Conservation (phyloP, 2,329 filamentous ascomycete genomes). For the Metarhizium anisopliae region DNA sequence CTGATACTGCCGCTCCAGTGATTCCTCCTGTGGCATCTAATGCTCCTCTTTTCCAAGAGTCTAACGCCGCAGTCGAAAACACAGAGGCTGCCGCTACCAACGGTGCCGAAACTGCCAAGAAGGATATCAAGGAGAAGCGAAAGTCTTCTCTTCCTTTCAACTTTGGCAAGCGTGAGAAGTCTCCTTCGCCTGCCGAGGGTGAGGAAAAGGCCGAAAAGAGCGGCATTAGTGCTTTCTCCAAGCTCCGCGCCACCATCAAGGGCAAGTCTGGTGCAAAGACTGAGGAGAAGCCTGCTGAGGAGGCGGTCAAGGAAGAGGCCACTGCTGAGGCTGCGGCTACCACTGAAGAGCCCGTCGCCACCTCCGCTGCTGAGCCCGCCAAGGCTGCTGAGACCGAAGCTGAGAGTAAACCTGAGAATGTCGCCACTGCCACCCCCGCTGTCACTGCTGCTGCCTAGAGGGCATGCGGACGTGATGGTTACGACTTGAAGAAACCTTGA, state of each 20-base stretch:
- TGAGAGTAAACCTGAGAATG: conserved; percentile 32
- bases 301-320: conserved; percentile 23
- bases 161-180: conserved; percentile 69
- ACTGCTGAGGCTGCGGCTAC: conserved; percentile 20
- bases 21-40: conserved; percentile 51
- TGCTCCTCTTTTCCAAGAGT: conserved; percentile 49
- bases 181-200: conserved; percentile 49
- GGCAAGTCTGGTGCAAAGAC: conserved; percentile 33
- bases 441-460: conserved; percentile 45
- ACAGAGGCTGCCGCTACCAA: conserved; percentile 36
- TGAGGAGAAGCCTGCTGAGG: conserved; percentile 31
- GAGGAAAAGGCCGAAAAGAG: conserved; percentile 29
- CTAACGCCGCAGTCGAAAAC: conserved; percentile 38
- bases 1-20: conserved; percentile 46
- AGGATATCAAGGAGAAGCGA: conserved; percentile 71
- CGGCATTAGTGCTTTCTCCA: conserved; percentile 42
- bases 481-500: conserved; percentile 15
- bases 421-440: conserved; percentile 32
- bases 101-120: conserved; percentile 45
- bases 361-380: conserved; percentile 11
- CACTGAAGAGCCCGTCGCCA: conserved; percentile 16
- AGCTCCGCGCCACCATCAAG: conserved; percentile 50
- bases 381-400: conserved; percentile 23
- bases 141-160: conserved; percentile 69
- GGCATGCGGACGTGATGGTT: conserved; percentile 15